Percentiles rank a stretch among this genome's conserved stretches.
Conservation (phyloP, 805 yeast species). For the Ogataea chonburiensis region DNA sequence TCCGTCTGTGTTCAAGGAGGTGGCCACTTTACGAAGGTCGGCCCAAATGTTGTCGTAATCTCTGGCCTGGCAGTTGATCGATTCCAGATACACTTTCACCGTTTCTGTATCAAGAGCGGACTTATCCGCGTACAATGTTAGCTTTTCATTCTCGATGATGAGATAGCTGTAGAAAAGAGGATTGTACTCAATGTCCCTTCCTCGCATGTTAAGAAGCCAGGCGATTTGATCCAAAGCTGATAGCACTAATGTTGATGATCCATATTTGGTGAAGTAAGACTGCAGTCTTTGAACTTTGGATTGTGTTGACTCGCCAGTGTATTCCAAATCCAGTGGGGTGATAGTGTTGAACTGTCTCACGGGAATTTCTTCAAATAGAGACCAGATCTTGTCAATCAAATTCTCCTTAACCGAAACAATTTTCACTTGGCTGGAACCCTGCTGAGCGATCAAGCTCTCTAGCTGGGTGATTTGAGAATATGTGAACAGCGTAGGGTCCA, state of each 20-base stretch:
- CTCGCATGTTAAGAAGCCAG: slow-evolving; percentile 83
- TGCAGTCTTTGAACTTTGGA: slow-evolving; percentile 55
- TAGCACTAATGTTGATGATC: slow-evolving; percentile 34
- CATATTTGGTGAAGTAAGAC: slow-evolving; percentile 35
- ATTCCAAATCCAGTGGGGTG: slow-evolving; percentile 48
- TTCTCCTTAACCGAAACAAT: slow-evolving; percentile 47
- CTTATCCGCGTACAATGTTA: slow-evolving; percentile 43
- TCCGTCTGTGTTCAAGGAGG: slow-evolving; percentile 18
- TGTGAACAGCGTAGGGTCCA: slow-evolving; percentile 51
- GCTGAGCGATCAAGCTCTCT: slow-evolving; percentile 32
- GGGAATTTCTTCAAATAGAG: slow-evolving; percentile 60
- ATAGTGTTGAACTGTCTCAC: slow-evolving; percentile 50
- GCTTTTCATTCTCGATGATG: slow-evolving; percentile 42
- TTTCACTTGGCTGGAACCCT: slow-evolving; percentile 33
- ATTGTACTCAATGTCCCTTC: slow-evolving; percentile 51
- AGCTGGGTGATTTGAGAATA: slow-evolving; percentile 36
- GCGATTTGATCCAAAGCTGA: slow-evolving; percentile 80
- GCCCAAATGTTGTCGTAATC: slow-evolving; percentile 48
- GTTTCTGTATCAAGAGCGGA: slow-evolving; percentile 18
- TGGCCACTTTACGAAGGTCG: slow-evolving; percentile 40
- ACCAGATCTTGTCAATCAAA: slow-evolving; percentile 51
- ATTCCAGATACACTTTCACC: slow-evolving; percentile 40
- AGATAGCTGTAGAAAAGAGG: slow-evolving; percentile 54
- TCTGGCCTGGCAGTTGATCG: slow-evolving; percentile 42
- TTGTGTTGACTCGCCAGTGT: slow-evolving; percentile 61